Evolutionary conservation across 2,329 filamentous ascomycete genomes (phyloP).

Genomic region (Sarocladiaceae sp.): DNA sequence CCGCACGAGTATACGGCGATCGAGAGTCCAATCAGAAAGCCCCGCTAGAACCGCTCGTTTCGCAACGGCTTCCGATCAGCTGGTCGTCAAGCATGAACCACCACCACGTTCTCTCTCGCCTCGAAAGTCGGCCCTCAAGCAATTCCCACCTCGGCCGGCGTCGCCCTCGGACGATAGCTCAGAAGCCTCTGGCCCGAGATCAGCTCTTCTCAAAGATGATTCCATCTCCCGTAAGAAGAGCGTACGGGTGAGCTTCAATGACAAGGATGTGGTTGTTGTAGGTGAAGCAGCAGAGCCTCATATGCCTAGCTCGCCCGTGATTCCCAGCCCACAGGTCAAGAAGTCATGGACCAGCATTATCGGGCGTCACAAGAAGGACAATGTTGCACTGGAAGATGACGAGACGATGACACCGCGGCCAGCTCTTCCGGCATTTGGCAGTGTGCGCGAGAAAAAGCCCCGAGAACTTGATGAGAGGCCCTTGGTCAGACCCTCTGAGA

Average conservation of each 20-base stretch:
- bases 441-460: constrained; percentile 57
- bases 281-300: constrained; percentile 36
- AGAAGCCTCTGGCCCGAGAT: constrained; percentile 30
- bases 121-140: constrained; percentile 70
- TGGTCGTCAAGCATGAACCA: constrained; percentile 59
- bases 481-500: constrained; percentile 47
- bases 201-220: constrained; percentile 29
- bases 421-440: constrained; percentile 68
- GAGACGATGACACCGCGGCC: constrained; percentile 69
- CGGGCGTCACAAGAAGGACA: constrained; percentile 45
- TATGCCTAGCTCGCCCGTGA: constrained; percentile 29
- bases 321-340: constrained; percentile 29
- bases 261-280: constrained; percentile 50
- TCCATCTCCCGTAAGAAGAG: constrained; percentile 51
- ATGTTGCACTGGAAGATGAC: constrained; percentile 47
- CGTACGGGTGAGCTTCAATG: constrained; percentile 73
- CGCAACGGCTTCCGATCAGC: constrained; percentile 46
- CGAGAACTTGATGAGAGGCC: constrained; percentile 49
- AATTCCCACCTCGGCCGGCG: constrained; percentile 44
- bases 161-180: constrained; percentile 46
- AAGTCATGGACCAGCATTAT: constrained; percentile 48
- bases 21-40: constrained; percentile 46
- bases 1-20: constrained; percentile 16
- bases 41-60: constrained; percentile 69
- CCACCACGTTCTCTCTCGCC: constrained; percentile 67